A percentile compares a stretch with the other conserved stretches of the same genome.
phyloP scores from a whole-genome alignment of 1,139 yeast species.

The Yamadazyma songkhlaensis region DNA sequence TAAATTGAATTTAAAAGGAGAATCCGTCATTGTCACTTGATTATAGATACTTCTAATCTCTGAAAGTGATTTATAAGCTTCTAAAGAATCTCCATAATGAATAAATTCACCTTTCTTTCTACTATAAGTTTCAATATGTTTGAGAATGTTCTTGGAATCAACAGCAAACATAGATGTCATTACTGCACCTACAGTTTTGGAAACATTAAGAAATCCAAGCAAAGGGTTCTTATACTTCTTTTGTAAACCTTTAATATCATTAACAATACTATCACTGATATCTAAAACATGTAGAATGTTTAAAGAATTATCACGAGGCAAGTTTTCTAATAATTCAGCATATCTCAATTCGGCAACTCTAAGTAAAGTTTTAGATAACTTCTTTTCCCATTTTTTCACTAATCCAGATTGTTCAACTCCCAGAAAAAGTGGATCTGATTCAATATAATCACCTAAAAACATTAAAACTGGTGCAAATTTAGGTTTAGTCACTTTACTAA shows the following conservation, averaged over 20 bases:
- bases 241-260: constrained; percentile 51
- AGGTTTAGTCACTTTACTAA: constrained; percentile 51
- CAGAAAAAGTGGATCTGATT: constrained; percentile 44
- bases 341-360: constrained; percentile 59
- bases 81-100: constrained; percentile 59
- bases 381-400: constrained; percentile 50
- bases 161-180: constrained; percentile 60
- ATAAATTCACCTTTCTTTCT: constrained; percentile 36
- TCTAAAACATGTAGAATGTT: constrained; percentile 57
- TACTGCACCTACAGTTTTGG: constrained; percentile 54
- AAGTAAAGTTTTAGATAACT: constrained; percentile 46
- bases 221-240: constrained; percentile 62
- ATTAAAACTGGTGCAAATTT: constrained; percentile 55
- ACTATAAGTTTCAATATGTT: constrained; percentile 49
- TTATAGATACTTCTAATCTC: constrained; percentile 54
- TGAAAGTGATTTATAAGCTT: constrained; percentile 53
- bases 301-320: constrained; percentile 66
- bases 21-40: constrained; percentile 43
- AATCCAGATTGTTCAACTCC: constrained; percentile 36
- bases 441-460: constrained; percentile 52
- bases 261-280: constrained; percentile 55
- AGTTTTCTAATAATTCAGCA: constrained; percentile 50
- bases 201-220: constrained; percentile 54
- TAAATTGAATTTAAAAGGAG: constrained; percentile 50
- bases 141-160: constrained; percentile 61